A percentile compares a stretch with the other conserved stretches of the same genome.
Evolutionary conservation across 371 early-diverging fungal genomes (phyloP).

Genomic region (Parasitella parasitica): DNA sequence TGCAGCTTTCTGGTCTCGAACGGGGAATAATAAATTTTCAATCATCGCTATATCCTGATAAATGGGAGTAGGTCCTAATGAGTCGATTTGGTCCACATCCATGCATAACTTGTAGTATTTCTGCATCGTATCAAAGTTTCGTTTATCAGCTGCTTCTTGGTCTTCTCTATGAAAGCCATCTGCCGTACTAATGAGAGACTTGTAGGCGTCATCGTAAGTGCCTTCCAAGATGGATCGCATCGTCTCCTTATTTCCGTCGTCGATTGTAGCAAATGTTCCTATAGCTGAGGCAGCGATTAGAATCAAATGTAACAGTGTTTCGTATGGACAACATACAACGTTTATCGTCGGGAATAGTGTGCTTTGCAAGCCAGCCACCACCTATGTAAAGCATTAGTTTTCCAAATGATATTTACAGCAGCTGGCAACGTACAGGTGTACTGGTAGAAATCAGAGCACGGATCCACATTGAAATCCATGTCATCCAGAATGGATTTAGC

Average conservation of each 20-base stretch:
- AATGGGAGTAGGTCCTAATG: slow-evolving; percentile 51
- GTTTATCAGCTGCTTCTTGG: slow-evolving; percentile 23
- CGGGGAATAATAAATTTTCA: no score
- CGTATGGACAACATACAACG: slow-evolving; percentile 25
- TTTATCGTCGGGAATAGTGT: slow-evolving; percentile 49
- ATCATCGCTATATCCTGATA: slow-evolving; percentile 7
- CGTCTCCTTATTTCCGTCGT: no score
- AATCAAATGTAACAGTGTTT: no score
- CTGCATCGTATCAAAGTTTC: slow-evolving; percentile 48
- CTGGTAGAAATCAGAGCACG: slow-evolving; percentile 47
- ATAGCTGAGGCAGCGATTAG: no score
- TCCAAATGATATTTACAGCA: neutral
- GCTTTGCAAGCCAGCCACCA: slow-evolving; percentile 42
- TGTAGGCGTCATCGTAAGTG: slow-evolving; percentile 19
- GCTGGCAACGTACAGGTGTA: slow-evolving; percentile 54
- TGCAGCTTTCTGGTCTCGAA: no score
- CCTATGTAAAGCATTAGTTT: slow-evolving; percentile 24
- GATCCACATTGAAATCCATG: slow-evolving; percentile 39
- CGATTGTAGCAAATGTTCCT: no score
- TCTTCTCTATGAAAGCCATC: neutral
- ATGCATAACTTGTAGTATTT: slow-evolving; percentile 55
- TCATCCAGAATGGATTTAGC: slow-evolving; percentile 22
- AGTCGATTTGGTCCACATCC: slow-evolving; percentile 43
- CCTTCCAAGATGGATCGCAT: slow-evolving; percentile 21
- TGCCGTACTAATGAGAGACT: neutral